Percentiles rank a stretch among this genome's conserved stretches.
Evolutionary conservation across 2,329 filamentous ascomycete species (phyloP).

Genomic region (Knufia petricola): DNA sequence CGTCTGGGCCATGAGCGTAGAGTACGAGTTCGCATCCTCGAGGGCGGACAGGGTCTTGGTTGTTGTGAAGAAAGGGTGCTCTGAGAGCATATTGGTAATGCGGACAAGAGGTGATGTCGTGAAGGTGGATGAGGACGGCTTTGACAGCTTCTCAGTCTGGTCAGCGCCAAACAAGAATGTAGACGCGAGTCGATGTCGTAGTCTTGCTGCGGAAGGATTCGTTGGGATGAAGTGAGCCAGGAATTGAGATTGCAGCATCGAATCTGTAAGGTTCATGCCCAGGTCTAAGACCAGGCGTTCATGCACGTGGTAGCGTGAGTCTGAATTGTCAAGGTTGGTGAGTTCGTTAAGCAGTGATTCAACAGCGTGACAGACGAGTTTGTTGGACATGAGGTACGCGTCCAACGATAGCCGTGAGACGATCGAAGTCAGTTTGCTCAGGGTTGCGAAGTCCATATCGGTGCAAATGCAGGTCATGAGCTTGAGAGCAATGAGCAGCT

Average conservation of each 20-base stretch:
- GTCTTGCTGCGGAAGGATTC: conserved; percentile 28
- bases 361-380: conserved; percentile 11
- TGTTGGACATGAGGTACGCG: conserved; percentile 16
- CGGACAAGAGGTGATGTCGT: conserved; percentile 12
- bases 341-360: conserved; percentile 15
- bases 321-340: conserved; percentile 13
- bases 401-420: conserved; percentile 19
- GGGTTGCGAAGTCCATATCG: conserved; percentile 20
- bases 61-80: conserved; percentile 16
- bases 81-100: conserved; percentile 16
- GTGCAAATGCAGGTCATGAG: conserved; percentile 14
- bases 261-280: conserved; percentile 26
- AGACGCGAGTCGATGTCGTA: conserved; percentile 33
- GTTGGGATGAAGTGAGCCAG: conserved; percentile 33
- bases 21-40: conserved; percentile 46
- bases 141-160: not conserved
- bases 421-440: conserved; percentile 19
- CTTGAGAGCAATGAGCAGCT: conserved; percentile 16
- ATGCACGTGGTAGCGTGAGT: conserved; percentile 12
- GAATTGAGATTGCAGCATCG: conserved; percentile 32
- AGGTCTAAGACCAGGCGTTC: conserved; percentile 18
- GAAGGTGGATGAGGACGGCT: not conserved
- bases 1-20: conserved; percentile 55
- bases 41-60: conserved; percentile 12
- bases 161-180: conserved; percentile 19